Conservation (phyloP, 1,284 basidiomycete species). For the Ustilago nuda region DNA sequence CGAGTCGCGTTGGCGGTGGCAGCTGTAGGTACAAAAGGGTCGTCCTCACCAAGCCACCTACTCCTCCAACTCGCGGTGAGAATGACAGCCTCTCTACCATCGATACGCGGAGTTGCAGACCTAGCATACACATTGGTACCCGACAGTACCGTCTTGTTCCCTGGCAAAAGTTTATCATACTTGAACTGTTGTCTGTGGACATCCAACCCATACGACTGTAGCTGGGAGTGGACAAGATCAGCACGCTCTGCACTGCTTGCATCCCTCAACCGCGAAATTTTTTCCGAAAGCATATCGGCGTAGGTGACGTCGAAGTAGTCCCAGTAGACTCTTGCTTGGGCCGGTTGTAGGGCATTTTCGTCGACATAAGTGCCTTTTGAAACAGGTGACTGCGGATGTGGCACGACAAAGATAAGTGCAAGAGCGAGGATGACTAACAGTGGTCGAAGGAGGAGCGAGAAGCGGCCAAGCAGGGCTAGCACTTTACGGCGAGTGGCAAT, state of each 20-base stretch:
- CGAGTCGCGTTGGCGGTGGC: constrained; percentile 18
- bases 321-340: constrained; percentile 56
- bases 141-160: constrained; percentile 23
- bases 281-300: constrained; percentile 57
- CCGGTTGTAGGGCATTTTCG: constrained; percentile 68
- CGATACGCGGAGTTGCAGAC: constrained; percentile 82
- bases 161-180: background rate
- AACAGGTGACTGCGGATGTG: constrained; percentile 56
- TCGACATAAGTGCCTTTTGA: constrained; percentile 64
- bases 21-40: constrained; percentile 25
- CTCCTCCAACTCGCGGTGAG: constrained; percentile 70
- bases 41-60: constrained; percentile 40
- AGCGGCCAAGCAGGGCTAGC: constrained; percentile 20
- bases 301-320: constrained; percentile 56
- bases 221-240: constrained; percentile 45
- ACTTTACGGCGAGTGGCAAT: constrained; percentile 38
- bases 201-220: constrained; percentile 55
- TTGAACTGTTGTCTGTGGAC: constrained; percentile 33
- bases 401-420: constrained; percentile 50
- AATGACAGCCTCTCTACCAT: constrained; percentile 83
- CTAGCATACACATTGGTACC: constrained; percentile 87
- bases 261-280: constrained; percentile 19
- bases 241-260: constrained; percentile 39
- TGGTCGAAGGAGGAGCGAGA: constrained; percentile 18
- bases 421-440: constrained; percentile 39